Evolutionary conservation across 1,284 basidiomycete species (phyloP).

Genomic region (Boletellus deceptivus): DNA sequence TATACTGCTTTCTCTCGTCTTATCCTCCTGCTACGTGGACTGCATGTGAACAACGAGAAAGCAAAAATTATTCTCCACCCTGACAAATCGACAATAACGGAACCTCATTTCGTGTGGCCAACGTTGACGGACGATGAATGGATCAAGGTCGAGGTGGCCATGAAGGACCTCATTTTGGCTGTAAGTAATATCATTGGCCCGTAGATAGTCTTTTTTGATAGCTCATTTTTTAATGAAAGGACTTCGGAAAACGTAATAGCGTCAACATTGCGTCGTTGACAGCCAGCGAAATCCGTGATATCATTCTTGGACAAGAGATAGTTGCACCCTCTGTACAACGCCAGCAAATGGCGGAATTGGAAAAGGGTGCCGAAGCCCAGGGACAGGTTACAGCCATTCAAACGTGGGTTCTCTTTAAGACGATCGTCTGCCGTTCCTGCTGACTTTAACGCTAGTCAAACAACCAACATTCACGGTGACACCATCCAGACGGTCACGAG

Average conservation of each 20-base stretch:
- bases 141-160: constrained; percentile 99
- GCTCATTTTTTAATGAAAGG: constrained; percentile 42
- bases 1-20: constrained; percentile 99
- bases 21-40: constrained; percentile 90
- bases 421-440: not conserved
- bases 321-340: constrained; percentile 90
- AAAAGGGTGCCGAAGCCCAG: constrained; percentile 93
- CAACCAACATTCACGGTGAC: constrained; percentile 97
- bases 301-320: constrained; percentile 97
- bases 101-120: constrained; percentile 99
- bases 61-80: constrained; percentile 94
- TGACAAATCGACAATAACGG: constrained; percentile 93
- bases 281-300: constrained; percentile 93
- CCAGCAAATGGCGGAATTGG: constrained; percentile 99
- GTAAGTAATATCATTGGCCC: constrained; percentile 38
- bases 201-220: not conserved
- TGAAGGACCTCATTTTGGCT: constrained; percentile 90
- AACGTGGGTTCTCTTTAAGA: constrained; percentile 50
- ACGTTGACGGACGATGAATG: constrained; percentile 94
- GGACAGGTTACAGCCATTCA: constrained; percentile 96
- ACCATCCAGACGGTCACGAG: constrained; percentile 94
- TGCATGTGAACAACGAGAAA: constrained; percentile 99
- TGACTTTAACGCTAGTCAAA: constrained; percentile 57
- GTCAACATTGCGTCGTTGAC: constrained; percentile 99
- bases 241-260: constrained; percentile 98